Evolutionary conservation across 2,329 filamentous ascomycete genomes (phyloP).

Genomic region (Aschersonia sp.): DNA sequence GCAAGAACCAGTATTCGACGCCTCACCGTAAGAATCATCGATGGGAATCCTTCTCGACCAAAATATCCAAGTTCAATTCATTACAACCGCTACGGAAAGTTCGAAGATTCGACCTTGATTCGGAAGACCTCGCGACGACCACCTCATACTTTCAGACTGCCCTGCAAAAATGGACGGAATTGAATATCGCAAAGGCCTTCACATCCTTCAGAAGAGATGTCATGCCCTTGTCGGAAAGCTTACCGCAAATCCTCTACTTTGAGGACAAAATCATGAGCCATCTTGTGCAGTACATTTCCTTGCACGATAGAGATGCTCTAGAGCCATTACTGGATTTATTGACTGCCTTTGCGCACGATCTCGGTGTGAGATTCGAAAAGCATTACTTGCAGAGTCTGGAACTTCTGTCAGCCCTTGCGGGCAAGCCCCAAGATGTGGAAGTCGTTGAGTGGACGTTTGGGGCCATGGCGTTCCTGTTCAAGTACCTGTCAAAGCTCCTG

Average conservation of each 20-base stretch:
- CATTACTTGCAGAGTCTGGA: constrained; percentile 66
- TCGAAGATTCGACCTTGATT: constrained; percentile 70
- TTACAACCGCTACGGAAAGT: constrained; percentile 86
- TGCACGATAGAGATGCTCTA: constrained; percentile 63
- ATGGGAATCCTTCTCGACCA: constrained; percentile 83
- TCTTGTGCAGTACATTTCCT: constrained; percentile 62
- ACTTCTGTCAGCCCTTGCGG: constrained; percentile 65
- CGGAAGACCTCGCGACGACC: constrained; percentile 58
- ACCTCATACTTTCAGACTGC: constrained; percentile 81
- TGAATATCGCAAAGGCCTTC: constrained; percentile 79
- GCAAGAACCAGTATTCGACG: constrained; percentile 57
- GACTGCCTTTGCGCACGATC: constrained; percentile 86
- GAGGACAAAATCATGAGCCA: constrained; percentile 71
- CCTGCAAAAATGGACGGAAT: constrained; percentile 77
- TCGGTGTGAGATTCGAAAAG: constrained; percentile 77
- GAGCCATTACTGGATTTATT: constrained; percentile 82
- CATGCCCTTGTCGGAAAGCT: constrained; percentile 67
- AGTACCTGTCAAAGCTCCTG: constrained; percentile 80
- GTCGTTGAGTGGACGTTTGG: constrained; percentile 98
- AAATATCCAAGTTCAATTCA: constrained; percentile 76
- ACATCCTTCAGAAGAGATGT: constrained; percentile 63
- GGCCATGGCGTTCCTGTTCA: constrained; percentile 89
- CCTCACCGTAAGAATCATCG: constrained; percentile 69
- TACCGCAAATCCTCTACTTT: constrained; percentile 85
- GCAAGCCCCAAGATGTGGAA: constrained; percentile 62